Evolutionary conservation across 306 rosid species (phyloP).

Genomic region (Gastrolobium bilobum): DNA sequence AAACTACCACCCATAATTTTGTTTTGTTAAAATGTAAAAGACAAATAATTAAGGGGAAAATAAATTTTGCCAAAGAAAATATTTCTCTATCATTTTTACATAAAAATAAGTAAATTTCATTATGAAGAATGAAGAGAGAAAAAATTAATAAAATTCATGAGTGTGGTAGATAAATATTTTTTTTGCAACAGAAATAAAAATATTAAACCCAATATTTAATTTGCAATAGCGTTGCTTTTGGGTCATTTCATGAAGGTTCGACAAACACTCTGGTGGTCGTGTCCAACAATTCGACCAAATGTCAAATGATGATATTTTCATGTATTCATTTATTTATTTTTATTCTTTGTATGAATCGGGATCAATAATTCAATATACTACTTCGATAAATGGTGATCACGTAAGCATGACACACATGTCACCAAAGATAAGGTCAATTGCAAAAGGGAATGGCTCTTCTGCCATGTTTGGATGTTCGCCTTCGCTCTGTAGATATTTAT

Average conservation of each 20-base stretch:
- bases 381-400: too few relatives aligned
- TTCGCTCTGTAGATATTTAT: background rate
- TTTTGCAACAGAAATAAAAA: too few relatives aligned
- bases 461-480: background rate
- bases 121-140: too few relatives aligned
- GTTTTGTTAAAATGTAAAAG: too few relatives aligned
- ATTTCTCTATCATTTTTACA: too few relatives aligned
- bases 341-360: background rate
- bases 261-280: background rate
- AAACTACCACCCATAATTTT: too few relatives aligned
- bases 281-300: background rate
- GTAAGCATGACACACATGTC: slow-evolving; percentile 26
- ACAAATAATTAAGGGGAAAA: too few relatives aligned
- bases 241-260: slow-evolving; percentile 8
- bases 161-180: too few relatives aligned
- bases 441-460: background rate
- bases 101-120: too few relatives aligned
- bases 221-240: background rate
- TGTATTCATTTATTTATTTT: background rate
- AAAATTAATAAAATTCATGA: too few relatives aligned
- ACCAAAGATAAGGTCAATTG: background rate
- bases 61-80: too few relatives aligned
- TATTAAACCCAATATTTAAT: too few relatives aligned
- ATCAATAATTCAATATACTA: background rate
- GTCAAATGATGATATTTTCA: slow-evolving; percentile 6